Evolutionary conservation across 2,329 filamentous ascomycete species (phyloP).

Genomic region (Fusarium bactridioides): DNA sequence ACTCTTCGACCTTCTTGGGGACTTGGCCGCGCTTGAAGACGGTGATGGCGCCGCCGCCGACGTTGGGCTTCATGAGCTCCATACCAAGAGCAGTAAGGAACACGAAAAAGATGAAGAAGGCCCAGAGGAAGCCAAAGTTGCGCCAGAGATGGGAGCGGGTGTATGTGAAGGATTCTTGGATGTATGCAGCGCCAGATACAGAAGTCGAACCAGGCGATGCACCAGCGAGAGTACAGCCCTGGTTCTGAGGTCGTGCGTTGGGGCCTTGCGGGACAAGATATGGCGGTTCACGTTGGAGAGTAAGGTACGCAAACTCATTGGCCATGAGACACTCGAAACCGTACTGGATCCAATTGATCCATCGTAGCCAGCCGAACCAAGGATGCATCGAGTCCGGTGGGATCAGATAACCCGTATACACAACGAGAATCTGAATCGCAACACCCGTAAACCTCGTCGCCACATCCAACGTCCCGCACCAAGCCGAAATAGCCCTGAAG

Average conservation of each 20-base stretch:
- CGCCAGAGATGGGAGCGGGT: constrained; percentile 70
- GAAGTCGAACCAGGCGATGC: constrained; percentile 55
- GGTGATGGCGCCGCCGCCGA: constrained; percentile 65
- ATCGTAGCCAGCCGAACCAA: constrained; percentile 73
- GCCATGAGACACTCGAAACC: constrained; percentile 72
- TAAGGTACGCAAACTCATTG: constrained; percentile 67
- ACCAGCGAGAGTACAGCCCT: constrained; percentile 61
- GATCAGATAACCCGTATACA: constrained; percentile 74
- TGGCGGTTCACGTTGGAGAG: constrained; percentile 65
- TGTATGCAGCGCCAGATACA: constrained; percentile 65
- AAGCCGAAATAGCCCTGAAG: constrained; percentile 66
- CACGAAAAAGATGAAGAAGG: constrained; percentile 78
- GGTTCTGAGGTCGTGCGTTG: constrained; percentile 46
- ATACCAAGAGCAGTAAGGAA: constrained; percentile 74
- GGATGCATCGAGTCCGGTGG: constrained; percentile 62
- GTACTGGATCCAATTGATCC: constrained; percentile 74
- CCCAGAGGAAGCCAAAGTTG: constrained; percentile 81
- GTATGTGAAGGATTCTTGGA: constrained; percentile 63
- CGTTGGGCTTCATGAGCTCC: constrained; percentile 70
- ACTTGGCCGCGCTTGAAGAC: constrained; percentile 71
- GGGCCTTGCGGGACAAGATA: constrained; percentile 64
- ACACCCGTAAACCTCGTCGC: constrained; percentile 67
- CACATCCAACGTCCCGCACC: constrained; percentile 67
- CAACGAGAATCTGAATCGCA: constrained; percentile 68
- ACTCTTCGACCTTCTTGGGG: constrained; percentile 64